Evolutionary conservation across 768 basidiomycete genomes (phyloP), one percentile per base, ranked within the genome.

Genomic region (Lentinula sp.): DNA sequence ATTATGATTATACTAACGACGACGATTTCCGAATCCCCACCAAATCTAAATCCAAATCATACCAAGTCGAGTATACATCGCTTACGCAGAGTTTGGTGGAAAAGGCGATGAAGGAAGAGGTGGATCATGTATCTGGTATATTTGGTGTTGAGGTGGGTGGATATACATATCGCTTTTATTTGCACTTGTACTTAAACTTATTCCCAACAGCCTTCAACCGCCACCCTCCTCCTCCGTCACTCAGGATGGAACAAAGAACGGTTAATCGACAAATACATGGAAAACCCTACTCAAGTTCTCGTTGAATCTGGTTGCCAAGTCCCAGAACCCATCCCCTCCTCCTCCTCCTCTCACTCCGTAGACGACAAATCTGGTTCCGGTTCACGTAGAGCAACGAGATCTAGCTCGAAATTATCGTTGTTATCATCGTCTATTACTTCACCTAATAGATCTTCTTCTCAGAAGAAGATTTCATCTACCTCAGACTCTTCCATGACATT

Each of bases 221-320:
- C 95, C 4, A 80, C 85, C 2, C 76, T 95, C 34, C 80, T 99
- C 5, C 77, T 99, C 61, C 85, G 95, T 32, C 77, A 91, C 74
- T 84, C 89, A 79, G 78, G 81, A 59, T 99, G 97, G 97, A 98
- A 98, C 80, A 93, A 92, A 70, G 97, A 99, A 71, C 87, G 88
- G 60, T 82, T 99, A 21, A 93, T 94, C 66, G 96, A 98, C 76
- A 90, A 92, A 71, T 98, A 93, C 75, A 97, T 97, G 94, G 96
- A 98, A 67, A 91, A 93, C 62, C 84, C 92, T 0, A 78, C 85
- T 18, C 75, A 76, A 7, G 82, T 95, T 15, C 83, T 88, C 32
- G 79, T 84, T 31, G 82, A 84, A 6, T 93, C 95, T 1, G 97
- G 80, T 81, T 67, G 64, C 78, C 73, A 55, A 28, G 28, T 77